Percentiles rank a stretch among this genome's conserved stretches.
These are phyloP conservation scores for Schwanniomyces occidentalis DNA, from an alignment of 805 yeast genomes.

Conservation along the genomic window DNA sequence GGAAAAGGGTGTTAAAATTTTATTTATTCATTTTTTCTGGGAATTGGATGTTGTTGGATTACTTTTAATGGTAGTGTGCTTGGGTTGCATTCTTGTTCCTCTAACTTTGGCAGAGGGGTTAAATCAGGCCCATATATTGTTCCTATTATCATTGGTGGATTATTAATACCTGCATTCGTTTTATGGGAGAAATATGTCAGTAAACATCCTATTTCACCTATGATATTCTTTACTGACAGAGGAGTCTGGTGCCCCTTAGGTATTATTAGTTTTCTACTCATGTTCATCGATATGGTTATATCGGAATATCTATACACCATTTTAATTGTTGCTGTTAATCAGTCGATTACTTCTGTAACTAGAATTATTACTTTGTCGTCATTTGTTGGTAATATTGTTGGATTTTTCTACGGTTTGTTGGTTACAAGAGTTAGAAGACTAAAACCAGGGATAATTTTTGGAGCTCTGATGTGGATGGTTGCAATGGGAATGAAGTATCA, in stretches of 20 bases:
- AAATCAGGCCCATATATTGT: conserved; percentile 15
- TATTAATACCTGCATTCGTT: conserved; percentile 13
- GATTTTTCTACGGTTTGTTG: conserved; percentile 15
- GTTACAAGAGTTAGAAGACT: conserved; percentile 15
- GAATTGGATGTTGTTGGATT: conserved; percentile 39
- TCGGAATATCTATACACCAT: conserved; percentile 15
- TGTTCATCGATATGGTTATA: conserved; percentile 12
- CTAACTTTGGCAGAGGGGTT: conserved; percentile 32
- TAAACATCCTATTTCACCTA: conserved; percentile 15
- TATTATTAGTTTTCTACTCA: conserved; percentile 13
- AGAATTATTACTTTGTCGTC: conserved; percentile 14
- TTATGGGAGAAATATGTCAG: conserved; percentile 16
- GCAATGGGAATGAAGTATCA: conserved; percentile 57
- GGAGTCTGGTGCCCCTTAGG: conserved; percentile 20
- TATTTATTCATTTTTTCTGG: conserved; percentile 17
- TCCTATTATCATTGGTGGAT: conserved; percentile 16
- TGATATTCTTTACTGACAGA: conserved; percentile 14
- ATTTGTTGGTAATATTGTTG: conserved; percentile 16
- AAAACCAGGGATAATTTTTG: conserved; percentile 56
- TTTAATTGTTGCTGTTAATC: conserved; percentile 16
- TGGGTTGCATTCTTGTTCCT: conserved; percentile 37
- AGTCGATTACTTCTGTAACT: conserved; percentile 14
- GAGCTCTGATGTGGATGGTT: conserved; percentile 53
- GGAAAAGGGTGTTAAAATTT: conserved; percentile 8
- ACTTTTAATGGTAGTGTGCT: conserved; percentile 30